These are phyloP conservation scores for Desmodesmus armatus DNA, from an alignment of 139 green algal species.

Conservation along the genomic window DNA sequence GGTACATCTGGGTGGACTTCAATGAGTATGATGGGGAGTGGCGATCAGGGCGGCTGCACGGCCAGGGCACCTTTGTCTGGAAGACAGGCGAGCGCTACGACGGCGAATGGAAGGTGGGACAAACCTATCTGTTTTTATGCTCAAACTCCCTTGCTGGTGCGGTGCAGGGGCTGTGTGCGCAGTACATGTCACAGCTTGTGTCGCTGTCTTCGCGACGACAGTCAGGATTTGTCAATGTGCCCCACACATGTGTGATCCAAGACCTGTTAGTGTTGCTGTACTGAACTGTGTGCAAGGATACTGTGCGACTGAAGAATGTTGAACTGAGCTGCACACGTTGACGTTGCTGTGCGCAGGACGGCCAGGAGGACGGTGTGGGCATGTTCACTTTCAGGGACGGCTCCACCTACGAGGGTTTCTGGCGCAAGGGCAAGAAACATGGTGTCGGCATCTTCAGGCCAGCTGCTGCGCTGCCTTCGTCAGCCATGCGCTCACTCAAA, in stretches of 20 bases:
- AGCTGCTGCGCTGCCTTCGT: neutral
- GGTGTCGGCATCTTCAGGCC: slow-evolving; percentile 70
- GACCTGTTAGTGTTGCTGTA: no score
- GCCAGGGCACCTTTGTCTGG: slow-evolving; percentile 93
- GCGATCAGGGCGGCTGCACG: slow-evolving; percentile 81
- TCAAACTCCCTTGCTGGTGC: no score
- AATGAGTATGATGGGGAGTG: slow-evolving; percentile 94
- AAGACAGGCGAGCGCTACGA: slow-evolving; percentile 88
- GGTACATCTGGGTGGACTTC: slow-evolving; percentile 69
- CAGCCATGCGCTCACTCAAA: neutral
- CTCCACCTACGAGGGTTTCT: slow-evolving; percentile 78
- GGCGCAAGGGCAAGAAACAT: slow-evolving; percentile 80
- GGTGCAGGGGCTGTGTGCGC: no score
- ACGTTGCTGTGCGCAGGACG: slow-evolving; percentile 54
- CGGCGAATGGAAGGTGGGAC: slow-evolving; percentile 83
- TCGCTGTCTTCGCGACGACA: neutral
- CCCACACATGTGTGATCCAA: neutral
- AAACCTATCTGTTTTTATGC: no score
- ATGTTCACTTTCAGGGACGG: slow-evolving; percentile 83
- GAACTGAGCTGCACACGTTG: neutral
- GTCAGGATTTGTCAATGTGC: neutral
- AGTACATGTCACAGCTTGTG: no score
- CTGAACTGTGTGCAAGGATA: no score
- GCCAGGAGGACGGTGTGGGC: slow-evolving; percentile 77
- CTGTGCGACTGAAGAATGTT: no score